phyloP scores from a whole-genome alignment of 2,329 filamentous ascomycete genomes.

The Aquanectria penicillioides region DNA sequence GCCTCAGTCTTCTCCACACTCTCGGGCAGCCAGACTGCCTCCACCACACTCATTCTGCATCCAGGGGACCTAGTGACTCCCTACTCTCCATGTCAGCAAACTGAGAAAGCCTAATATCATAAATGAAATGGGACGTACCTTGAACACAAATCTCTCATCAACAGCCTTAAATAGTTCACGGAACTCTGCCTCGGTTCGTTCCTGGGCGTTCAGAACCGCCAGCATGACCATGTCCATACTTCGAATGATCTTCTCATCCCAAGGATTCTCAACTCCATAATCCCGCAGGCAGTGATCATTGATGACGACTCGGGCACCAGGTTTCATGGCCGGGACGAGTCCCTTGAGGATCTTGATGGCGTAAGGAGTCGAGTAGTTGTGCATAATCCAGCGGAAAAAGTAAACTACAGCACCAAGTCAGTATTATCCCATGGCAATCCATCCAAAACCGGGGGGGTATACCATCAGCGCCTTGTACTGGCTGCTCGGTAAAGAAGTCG shows the following conservation, averaged over 20 bases:
- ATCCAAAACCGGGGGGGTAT: too few relatives aligned
- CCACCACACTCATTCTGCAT: conserved; percentile 60
- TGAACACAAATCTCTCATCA: conserved; percentile 55
- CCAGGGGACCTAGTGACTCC: conserved; percentile 52
- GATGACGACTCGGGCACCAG: conserved; percentile 59
- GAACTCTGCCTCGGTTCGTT: conserved; percentile 59
- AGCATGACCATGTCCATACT: conserved; percentile 65
- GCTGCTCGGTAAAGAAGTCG: conserved; percentile 68
- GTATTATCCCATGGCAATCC: not conserved
- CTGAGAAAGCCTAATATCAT: too few relatives aligned
- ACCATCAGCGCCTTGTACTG: conserved; percentile 63
- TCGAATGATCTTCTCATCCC: conserved; percentile 59
- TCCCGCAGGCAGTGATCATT: conserved; percentile 57
- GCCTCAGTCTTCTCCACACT: conserved; percentile 11
- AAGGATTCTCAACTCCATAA: conserved; percentile 50
- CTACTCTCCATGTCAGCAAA: conserved; percentile 36
- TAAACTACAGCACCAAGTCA: conserved; percentile 55
- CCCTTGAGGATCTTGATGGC: conserved; percentile 59
- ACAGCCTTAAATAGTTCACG: conserved; percentile 54
- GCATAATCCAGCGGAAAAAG: conserved; percentile 68
- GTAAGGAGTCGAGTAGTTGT: conserved; percentile 68
- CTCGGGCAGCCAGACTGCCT: conserved; percentile 57
- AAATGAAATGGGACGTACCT: conserved; percentile 35
- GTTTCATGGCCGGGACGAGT: conserved; percentile 64
- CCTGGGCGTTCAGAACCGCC: conserved; percentile 61